Conservation (phyloP, 1,139 yeast genomes). For the Magnusiomyces magnusii region DNA sequence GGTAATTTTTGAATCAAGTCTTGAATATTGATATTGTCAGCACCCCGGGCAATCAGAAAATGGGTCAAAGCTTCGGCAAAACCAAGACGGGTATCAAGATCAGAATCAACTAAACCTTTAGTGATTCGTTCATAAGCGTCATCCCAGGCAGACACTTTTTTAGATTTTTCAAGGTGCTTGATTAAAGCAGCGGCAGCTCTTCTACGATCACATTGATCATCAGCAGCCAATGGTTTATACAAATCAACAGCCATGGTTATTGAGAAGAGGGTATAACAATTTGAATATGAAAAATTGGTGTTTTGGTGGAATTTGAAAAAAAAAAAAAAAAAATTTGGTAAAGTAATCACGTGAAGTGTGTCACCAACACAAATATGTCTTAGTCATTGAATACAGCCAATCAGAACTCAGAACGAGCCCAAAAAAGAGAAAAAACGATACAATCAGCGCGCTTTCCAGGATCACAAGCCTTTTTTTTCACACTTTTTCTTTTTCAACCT, state of each 20-base stretch:
- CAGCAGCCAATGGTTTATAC: slow-evolving; percentile 73
- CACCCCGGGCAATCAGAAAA: slow-evolving; percentile 42
- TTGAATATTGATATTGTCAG: slow-evolving; percentile 33
- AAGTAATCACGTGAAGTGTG: not conserved
- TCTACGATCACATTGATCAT: slow-evolving; percentile 62
- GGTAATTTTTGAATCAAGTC: not conserved
- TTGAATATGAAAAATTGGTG: too few species aligned
- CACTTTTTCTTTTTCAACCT: not conserved
- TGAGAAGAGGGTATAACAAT: not conserved
- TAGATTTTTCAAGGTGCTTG: slow-evolving; percentile 42
- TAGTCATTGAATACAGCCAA: too few species aligned
- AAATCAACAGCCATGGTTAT: slow-evolving; percentile 40
- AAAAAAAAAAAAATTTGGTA: too few species aligned
- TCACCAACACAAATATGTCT: too few species aligned
- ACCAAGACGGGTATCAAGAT: slow-evolving; percentile 82
- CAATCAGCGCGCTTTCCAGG: too few species aligned
- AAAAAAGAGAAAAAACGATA: too few species aligned
- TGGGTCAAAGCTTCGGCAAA: slow-evolving; percentile 86
- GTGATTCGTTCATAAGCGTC: slow-evolving; percentile 73
- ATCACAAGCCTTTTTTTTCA: too few species aligned
- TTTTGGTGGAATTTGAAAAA: not conserved
- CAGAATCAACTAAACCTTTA: slow-evolving; percentile 71
- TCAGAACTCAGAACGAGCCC: not conserved
- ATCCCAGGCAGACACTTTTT: slow-evolving; percentile 58
- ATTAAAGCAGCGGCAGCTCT: slow-evolving; percentile 63